Evolutionary conservation across 257 asterid species (phyloP).

Genomic region (Penstemon davidsonii): DNA sequence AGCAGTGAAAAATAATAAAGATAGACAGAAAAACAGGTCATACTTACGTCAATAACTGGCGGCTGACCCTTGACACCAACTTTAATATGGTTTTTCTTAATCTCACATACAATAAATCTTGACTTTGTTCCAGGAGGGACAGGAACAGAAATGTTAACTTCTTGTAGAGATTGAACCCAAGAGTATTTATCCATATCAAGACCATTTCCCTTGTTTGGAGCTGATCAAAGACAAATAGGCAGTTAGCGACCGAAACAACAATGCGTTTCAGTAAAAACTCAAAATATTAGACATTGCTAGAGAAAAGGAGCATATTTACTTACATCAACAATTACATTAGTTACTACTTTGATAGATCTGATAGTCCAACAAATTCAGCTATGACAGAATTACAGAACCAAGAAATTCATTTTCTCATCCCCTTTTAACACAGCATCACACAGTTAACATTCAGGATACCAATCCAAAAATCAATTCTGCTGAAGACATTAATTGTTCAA

Average conservation of each 20-base stretch:
- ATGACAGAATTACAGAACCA: not conserved
- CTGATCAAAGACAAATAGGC: slow-evolving; percentile 20
- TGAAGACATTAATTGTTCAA: not conserved
- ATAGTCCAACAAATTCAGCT: not conserved
- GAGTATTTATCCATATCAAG: slow-evolving; percentile 13
- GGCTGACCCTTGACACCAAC: slow-evolving; percentile 57
- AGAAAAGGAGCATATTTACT: no score
- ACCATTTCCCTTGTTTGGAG: slow-evolving; percentile 15
- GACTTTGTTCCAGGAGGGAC: slow-evolving; percentile 54
- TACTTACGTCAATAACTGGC: slow-evolving; percentile 45
- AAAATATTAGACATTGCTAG: no score
- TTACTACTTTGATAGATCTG: not conserved
- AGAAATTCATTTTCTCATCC: not conserved
- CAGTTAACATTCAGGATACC: not conserved
- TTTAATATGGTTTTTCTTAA: slow-evolving; percentile 54
- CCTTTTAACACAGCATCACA: not conserved
- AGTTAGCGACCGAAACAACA: not conserved
- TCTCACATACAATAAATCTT: slow-evolving; percentile 41
- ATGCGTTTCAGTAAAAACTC: not conserved
- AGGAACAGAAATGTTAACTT: not conserved
- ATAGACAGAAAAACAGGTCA: not conserved
- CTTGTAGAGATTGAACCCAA: slow-evolving; percentile 20
- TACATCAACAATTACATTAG: no score
- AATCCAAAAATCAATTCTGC: not conserved
- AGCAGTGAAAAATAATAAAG: not conserved